Percentiles rank a stretch among this genome's conserved stretches.
phyloP scores from a whole-genome alignment of 1,284 basidiomycete species.

The Leucoagaricus sp. region DNA sequence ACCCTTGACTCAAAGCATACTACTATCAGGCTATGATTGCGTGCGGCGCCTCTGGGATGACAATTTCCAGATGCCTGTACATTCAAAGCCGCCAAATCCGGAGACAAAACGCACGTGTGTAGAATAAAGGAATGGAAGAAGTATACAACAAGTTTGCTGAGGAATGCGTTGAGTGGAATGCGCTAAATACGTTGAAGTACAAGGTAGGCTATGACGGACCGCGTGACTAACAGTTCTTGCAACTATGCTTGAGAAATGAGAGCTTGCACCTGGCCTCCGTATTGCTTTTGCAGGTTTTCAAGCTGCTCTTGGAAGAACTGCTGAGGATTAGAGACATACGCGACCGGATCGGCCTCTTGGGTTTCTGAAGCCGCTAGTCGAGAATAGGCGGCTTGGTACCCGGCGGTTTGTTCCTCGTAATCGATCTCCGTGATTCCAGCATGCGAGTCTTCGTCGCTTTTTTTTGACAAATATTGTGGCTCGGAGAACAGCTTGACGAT shows the following conservation, averaged over 20 bases:
- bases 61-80: constrained; percentile 23
- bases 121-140: too few relatives aligned
- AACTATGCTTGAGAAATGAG: constrained; percentile 19
- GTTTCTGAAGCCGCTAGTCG: constrained; percentile 82
- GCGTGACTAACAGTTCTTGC: too few relatives aligned
- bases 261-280: constrained; percentile 25
- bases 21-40: constrained; percentile 16
- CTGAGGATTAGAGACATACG: constrained; percentile 57
- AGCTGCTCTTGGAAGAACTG: constrained; percentile 28
- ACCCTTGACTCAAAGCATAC: not conserved
- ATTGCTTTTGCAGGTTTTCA: constrained; percentile 22
- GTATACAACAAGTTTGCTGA: not conserved
- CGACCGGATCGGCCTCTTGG: constrained; percentile 56
- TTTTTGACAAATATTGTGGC: constrained; percentile 64
- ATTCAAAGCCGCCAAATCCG: constrained; percentile 12
- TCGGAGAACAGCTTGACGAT: constrained; percentile 80
- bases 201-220: not conserved
- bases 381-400: constrained; percentile 94
- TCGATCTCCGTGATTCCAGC: constrained; percentile 79
- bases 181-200: not conserved
- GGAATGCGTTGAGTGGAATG: not conserved
- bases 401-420: constrained; percentile 85
- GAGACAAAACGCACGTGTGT: constrained; percentile 5
- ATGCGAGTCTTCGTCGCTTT: constrained; percentile 57
- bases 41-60: constrained; percentile 25